These are phyloP conservation scores for Centella asiatica DNA, from an alignment of 129 eudicot species.

Conservation along the genomic window DNA sequence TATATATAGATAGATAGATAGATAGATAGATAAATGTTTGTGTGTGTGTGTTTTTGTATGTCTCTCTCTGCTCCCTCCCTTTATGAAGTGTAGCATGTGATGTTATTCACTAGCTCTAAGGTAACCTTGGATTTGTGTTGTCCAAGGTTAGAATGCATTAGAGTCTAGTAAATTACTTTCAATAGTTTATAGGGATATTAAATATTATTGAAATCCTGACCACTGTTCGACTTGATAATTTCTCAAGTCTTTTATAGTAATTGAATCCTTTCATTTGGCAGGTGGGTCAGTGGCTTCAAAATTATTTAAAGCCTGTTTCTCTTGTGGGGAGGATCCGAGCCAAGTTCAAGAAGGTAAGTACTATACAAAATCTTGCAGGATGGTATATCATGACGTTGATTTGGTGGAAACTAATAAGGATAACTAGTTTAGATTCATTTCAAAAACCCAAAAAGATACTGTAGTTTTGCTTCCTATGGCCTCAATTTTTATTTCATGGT, in stretches of 20 bases:
- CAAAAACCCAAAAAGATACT: slow-evolving; percentile 8
- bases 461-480: background rate
- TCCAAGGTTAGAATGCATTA: too few relatives aligned
- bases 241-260: background rate
- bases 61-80: too few relatives aligned
- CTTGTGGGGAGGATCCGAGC: slow-evolving; percentile 94
- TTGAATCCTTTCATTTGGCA: slow-evolving; percentile 34
- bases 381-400: slow-evolving; percentile 6
- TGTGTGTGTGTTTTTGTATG: background rate
- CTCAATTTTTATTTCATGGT: background rate
- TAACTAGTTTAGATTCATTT: background rate
- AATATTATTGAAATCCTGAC: background rate
- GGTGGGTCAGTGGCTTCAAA: slow-evolving; percentile 57
- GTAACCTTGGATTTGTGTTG: too few relatives aligned
- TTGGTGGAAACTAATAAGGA: slow-evolving; percentile 5
- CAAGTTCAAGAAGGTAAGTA: slow-evolving; percentile 70
- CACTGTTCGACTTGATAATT: background rate
- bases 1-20: too few relatives aligned
- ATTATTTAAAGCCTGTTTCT: slow-evolving; percentile 58
- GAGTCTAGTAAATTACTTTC: too few relatives aligned
- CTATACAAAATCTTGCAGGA: background rate
- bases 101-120: too few relatives aligned
- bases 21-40: background rate
- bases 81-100: background rate
- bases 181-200: background rate